Percentiles rank a stretch among this genome's conserved stretches.
Evolutionary conservation across 306 rosid species (phyloP).

Genomic region (Cyclanthera cordifolia): DNA sequence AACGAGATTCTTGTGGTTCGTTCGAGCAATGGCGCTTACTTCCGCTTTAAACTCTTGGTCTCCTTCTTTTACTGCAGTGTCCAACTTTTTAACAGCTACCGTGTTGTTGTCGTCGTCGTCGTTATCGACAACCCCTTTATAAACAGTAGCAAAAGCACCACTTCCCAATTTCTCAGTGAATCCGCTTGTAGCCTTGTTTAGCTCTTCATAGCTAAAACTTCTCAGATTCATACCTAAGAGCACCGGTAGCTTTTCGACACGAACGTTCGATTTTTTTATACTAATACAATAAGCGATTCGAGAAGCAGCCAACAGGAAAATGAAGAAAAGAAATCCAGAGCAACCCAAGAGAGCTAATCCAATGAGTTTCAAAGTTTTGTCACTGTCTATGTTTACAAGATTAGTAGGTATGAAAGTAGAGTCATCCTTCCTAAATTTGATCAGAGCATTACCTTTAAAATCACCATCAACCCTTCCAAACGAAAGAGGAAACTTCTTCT

Average conservation of each 20-base stretch:
- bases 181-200: constrained; percentile 16
- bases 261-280: not conserved
- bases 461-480: constrained; percentile 27
- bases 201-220: constrained; percentile 16
- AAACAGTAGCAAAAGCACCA: constrained; percentile 25
- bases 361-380: constrained; percentile 15
- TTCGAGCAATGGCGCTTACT: constrained; percentile 19
- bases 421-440: constrained; percentile 33
- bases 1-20: constrained; percentile 26
- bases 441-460: not conserved
- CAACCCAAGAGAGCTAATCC: constrained; percentile 29
- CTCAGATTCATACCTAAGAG: constrained; percentile 13
- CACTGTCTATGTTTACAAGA: not conserved
- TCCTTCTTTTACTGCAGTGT: constrained; percentile 21
- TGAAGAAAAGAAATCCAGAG: constrained; percentile 25
- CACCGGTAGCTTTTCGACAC: not conserved
- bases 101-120: not conserved
- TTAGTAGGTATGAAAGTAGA: constrained; percentile 1
- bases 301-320: constrained; percentile 5
- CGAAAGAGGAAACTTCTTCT: constrained; percentile 35
- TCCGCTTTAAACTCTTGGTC: constrained; percentile 32
- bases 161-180: constrained; percentile 25
- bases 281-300: constrained; percentile 5
- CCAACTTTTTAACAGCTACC: constrained; percentile 38
- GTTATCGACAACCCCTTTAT: constrained; percentile 18